Conservation (phyloP, 1,139 yeast species). For the Zhuliangozyma blackwelliae region DNA sequence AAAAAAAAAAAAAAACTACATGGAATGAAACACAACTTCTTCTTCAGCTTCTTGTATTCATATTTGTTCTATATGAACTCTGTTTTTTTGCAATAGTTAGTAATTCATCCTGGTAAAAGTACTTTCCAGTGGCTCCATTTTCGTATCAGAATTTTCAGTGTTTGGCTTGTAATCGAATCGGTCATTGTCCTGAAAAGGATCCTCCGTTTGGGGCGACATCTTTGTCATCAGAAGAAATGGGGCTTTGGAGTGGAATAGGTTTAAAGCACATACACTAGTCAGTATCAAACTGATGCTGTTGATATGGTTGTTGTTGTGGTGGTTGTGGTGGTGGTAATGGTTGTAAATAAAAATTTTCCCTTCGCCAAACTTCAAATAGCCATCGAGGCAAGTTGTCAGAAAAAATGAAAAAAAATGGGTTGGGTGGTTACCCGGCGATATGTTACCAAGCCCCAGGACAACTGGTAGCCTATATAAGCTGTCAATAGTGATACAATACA, state of each 20-base stretch:
- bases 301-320: not conserved
- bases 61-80: not conserved
- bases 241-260: too few relatives aligned
- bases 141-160: conserved; percentile 57
- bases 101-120: conserved; percentile 27
- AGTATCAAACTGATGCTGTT: not conserved
- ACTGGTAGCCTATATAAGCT: not conserved
- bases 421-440: too few relatives aligned
- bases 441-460: too few relatives aligned
- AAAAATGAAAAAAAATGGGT: too few relatives aligned
- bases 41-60: not conserved
- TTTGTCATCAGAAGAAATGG: conserved; percentile 34
- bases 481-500: not conserved
- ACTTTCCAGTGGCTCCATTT: conserved; percentile 23
- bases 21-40: not conserved
- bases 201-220: conserved; percentile 59
- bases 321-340: not conserved
- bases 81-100: not conserved
- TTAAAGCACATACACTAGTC: too few relatives aligned
- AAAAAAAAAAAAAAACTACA: too few relatives aligned
- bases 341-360: not conserved
- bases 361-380: too few relatives aligned
- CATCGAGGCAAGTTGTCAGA: too few relatives aligned
- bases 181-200: conserved; percentile 55
- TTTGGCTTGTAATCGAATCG: conserved; percentile 51